Evolutionary conservation across 2,329 filamentous ascomycete species (phyloP).

Genomic region (Botrytis hyacinthi): DNA sequence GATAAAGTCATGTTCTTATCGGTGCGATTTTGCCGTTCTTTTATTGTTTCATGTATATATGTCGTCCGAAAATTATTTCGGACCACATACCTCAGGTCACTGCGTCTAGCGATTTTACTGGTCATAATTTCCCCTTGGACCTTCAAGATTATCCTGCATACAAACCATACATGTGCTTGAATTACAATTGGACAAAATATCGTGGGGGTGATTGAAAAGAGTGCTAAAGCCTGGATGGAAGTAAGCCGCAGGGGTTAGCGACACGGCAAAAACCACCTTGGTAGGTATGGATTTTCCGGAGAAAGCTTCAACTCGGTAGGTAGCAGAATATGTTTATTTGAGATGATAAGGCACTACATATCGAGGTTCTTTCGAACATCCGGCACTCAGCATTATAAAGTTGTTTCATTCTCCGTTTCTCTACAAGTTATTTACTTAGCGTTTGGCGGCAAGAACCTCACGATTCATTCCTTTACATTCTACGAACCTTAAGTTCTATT

Average conservation of each 20-base stretch:
- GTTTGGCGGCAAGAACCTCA: not conserved
- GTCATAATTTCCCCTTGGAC: not conserved
- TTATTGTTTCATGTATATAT: not conserved
- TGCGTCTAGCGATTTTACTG: not conserved
- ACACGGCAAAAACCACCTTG: not conserved
- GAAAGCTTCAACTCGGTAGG: not conserved
- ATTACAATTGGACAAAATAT: not conserved
- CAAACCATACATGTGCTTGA: not conserved
- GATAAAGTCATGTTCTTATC: slow-evolving; percentile 2
- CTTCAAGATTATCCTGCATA: not conserved
- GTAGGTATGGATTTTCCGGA: not conserved
- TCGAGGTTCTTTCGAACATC: not conserved
- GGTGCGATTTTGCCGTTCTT: slow-evolving; percentile 1
- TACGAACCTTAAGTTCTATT: not conserved
- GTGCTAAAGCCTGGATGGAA: not conserved
- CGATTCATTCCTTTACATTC: not conserved
- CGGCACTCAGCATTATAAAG: not conserved
- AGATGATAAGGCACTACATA: not conserved
- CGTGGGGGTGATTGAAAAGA: not conserved
- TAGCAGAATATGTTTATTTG: not conserved
- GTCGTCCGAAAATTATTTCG: not conserved
- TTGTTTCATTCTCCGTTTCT: no score
- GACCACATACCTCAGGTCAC: not conserved
- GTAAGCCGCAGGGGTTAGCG: not conserved
- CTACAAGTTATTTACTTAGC: not conserved